Evolutionary conservation across 345 rosid species (phyloP), one percentile per base, ranked within the genome.

Genomic region (Citrus maxima): DNA sequence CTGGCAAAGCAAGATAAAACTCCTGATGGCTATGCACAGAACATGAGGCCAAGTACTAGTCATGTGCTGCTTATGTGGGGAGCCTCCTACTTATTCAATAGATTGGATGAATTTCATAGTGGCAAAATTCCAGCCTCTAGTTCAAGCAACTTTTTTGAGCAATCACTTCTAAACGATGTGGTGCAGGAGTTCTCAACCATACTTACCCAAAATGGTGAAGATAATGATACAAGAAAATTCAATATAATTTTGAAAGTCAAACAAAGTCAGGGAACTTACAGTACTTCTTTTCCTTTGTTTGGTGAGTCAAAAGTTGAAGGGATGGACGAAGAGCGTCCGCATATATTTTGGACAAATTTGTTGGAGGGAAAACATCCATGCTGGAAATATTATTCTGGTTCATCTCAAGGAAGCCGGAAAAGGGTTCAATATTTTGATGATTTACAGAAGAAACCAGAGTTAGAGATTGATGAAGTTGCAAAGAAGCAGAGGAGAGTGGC

Each of bases 41-140:
- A 79, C 77, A 79, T 86, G 81, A 86, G 38, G 81, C 86, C 83
- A 19, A 40, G 70, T 77, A 80, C 82, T 67, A 80, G 79, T 66
- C 98, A 94, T 46, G 77, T 70, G 79, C 85, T 96, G 80, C 94
- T 96, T 46, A 94, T 89, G 92, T 92, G 97, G 97, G 97, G 97
- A 51, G 91, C 95, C 55, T 79, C 90, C 34, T 78, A 86, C 86
- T 80, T 96, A 56, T 91, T 96, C 76, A 77, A 80, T 55, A 90
- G 82, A 81, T 86, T 94, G 87, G 85, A 87, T 14, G 89, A 90
- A 76, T 90, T 93, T 81, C 98, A 93, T 61, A 55, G 70, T 72
- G 67, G 76, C 55, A 8, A 70, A 80, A 66, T 42, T 30, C 74
- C 59, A 70, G 74, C 83, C 75, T 74, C 84, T 18, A 72, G 75